A percentile compares a stretch with the other conserved stretches of the same genome.
These are phyloP conservation scores for Lodderomyces margitis DNA, from an alignment of 1,139 yeast species.

Conservation along the genomic window DNA sequence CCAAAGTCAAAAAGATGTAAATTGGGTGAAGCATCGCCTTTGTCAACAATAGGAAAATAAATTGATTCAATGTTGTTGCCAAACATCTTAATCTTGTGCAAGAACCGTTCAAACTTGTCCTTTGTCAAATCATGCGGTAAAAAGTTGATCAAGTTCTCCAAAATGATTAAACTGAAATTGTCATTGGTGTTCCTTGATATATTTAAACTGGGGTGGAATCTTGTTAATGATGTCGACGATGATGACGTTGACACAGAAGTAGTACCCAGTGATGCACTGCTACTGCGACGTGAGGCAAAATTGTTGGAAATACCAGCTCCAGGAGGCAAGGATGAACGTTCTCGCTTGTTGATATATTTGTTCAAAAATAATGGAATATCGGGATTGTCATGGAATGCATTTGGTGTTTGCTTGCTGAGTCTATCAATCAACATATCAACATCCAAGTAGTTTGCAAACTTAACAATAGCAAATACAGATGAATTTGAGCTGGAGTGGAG, in stretches of 20 bases:
- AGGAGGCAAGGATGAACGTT: conserved; percentile 15
- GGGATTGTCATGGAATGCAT: conserved; percentile 33
- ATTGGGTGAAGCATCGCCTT: conserved; percentile 12
- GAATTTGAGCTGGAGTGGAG: conserved; percentile 2
- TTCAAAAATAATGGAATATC: conserved; percentile 26
- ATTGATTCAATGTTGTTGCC: conserved; percentile 40
- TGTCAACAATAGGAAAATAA: conserved; percentile 37
- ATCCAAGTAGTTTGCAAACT: conserved; percentile 37
- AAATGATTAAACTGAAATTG: conserved; percentile 32
- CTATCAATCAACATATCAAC: conserved; percentile 30
- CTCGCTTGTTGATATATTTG: conserved; percentile 28
- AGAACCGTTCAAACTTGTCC: conserved; percentile 21
- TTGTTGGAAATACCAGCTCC: not conserved
- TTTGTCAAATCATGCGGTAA: conserved; percentile 19
- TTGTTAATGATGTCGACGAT: conserved; percentile 2
- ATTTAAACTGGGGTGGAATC: not conserved
- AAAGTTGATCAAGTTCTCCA: conserved; percentile 43
- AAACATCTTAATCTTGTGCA: conserved; percentile 34
- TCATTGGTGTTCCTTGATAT: conserved; percentile 6
- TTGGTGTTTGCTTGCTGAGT: conserved; percentile 20
- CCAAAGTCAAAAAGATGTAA: conserved; percentile 27
- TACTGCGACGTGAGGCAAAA: not conserved
- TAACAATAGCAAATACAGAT: conserved; percentile 32
- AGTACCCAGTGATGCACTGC: not conserved
- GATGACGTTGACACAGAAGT: not conserved